Conservation (phyloP, 805 yeast genomes). For the Wickerhamomyces hampshirensis region DNA sequence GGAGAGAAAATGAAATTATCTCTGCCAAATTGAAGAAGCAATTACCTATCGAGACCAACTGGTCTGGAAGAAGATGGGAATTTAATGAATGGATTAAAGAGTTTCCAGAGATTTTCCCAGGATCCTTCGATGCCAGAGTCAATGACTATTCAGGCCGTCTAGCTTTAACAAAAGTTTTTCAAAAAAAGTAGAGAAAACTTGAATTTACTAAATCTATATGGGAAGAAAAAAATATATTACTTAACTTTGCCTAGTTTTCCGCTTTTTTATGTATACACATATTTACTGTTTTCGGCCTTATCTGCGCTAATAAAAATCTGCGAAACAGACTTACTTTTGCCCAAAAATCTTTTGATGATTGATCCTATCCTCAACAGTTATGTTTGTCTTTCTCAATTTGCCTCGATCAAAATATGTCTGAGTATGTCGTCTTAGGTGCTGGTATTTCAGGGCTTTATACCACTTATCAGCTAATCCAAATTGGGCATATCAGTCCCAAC, state of each 20-base stretch:
- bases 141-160: not conserved
- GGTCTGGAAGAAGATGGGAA: constrained; percentile 40
- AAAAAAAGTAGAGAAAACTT: not conserved
- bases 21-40: constrained; percentile 20
- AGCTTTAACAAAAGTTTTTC: not conserved
- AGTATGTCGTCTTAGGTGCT: constrained; percentile 40
- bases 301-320: too few species aligned
- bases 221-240: too few species aligned
- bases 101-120: constrained; percentile 37
- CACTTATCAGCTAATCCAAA: constrained; percentile 41
- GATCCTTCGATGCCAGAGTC: constrained; percentile 15
- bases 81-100: constrained; percentile 30
- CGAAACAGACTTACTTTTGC: too few species aligned
- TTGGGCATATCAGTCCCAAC: constrained; percentile 32
- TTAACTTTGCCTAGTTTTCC: too few species aligned
- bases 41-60: constrained; percentile 32
- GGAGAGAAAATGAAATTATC: constrained; percentile 37
- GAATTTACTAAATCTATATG: too few species aligned
- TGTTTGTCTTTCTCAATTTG: too few species aligned
- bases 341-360: too few species aligned
- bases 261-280: too few species aligned
- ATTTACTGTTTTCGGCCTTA: too few species aligned
- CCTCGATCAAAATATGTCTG: constrained; percentile 10
- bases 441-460: constrained; percentile 70
- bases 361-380: too few species aligned